Conservation (phyloP, 1,284 basidiomycete species). For the Cutaneotrichosporon sp. region DNA sequence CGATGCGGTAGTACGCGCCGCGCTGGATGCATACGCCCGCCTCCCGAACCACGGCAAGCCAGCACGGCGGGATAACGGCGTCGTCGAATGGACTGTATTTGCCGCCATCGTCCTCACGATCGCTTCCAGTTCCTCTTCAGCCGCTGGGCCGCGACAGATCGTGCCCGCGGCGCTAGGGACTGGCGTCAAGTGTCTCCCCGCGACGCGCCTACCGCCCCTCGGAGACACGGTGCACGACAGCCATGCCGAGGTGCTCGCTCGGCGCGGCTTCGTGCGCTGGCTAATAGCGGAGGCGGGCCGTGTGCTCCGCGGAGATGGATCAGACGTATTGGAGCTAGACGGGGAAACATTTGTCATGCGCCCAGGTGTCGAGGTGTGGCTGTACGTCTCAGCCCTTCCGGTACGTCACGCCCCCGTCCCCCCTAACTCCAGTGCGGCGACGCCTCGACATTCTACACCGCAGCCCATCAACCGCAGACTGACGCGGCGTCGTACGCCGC, state of each 20-base stretch:
- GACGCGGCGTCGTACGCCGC: constrained; percentile 27
- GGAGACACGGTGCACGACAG: constrained; percentile 83
- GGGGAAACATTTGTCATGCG: not conserved
- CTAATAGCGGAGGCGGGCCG: constrained; percentile 62
- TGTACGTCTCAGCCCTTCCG: constrained; percentile 91
- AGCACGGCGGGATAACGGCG: constrained; percentile 35
- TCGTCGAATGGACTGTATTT: constrained; percentile 49
- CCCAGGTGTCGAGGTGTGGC: constrained; percentile 55
- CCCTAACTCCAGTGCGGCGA: constrained; percentile 65
- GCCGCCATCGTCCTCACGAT: constrained; percentile 35
- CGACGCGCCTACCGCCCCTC: constrained; percentile 56
- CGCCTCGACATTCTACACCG: constrained; percentile 73
- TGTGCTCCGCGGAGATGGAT: constrained; percentile 31
- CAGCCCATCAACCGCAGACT: constrained; percentile 61
- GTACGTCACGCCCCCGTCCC: constrained; percentile 51
- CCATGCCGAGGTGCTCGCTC: constrained; percentile 83
- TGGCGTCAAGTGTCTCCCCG: constrained; percentile 81
- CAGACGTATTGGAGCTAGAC: constrained; percentile 53
- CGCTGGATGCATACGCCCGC: constrained; percentile 23
- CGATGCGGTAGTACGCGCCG: constrained; percentile 6
- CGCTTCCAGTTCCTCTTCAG: not conserved
- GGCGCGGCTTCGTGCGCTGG: constrained; percentile 76
- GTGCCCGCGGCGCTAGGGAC: constrained; percentile 70
- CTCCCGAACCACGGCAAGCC: constrained; percentile 47
- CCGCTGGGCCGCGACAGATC: not conserved